Evolutionary conservation across 768 basidiomycete species (phyloP).

Genomic region (Lentinula detonsa): DNA sequence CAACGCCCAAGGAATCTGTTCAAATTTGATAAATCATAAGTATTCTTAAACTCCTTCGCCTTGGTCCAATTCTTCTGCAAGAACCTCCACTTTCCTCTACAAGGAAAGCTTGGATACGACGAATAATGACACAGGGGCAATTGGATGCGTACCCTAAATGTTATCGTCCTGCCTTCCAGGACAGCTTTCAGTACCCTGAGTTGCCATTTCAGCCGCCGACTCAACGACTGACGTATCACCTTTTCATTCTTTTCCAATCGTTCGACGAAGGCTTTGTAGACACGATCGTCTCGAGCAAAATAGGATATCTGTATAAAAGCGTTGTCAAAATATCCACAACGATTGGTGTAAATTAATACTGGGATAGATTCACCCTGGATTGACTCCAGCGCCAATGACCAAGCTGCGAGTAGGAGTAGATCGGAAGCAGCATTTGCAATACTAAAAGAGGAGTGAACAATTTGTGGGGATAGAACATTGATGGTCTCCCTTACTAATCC

Average conservation of each 20-base stretch:
- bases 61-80: conserved; percentile 60
- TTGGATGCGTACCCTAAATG: conserved; percentile 50
- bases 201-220: conserved; percentile 65
- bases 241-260: conserved; percentile 35
- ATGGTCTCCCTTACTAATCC: conserved; percentile 65
- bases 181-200: conserved; percentile 54
- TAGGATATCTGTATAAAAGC: conserved; percentile 62
- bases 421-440: conserved; percentile 89
- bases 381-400: conserved; percentile 58
- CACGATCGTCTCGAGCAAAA: conserved; percentile 90
- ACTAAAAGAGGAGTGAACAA: conserved; percentile 28
- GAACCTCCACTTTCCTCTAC: conserved; percentile 59
- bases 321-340: neutral
- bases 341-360: conserved; percentile 32
- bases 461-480: neutral
- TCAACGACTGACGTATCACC: conserved; percentile 41
- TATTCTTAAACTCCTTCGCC: conserved; percentile 39
- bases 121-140: neutral
- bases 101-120: conserved; percentile 6
- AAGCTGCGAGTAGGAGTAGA: conserved; percentile 74
- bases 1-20: neutral
- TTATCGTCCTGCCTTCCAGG: conserved; percentile 60
- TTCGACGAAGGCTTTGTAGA: conserved; percentile 65
- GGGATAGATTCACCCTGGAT: conserved; percentile 66
- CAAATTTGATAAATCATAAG: neutral